A percentile compares a stretch with the other conserved stretches of the same genome.
Evolutionary conservation across 768 basidiomycete genomes (phyloP).

Genomic region (Cubamyces sp.): DNA sequence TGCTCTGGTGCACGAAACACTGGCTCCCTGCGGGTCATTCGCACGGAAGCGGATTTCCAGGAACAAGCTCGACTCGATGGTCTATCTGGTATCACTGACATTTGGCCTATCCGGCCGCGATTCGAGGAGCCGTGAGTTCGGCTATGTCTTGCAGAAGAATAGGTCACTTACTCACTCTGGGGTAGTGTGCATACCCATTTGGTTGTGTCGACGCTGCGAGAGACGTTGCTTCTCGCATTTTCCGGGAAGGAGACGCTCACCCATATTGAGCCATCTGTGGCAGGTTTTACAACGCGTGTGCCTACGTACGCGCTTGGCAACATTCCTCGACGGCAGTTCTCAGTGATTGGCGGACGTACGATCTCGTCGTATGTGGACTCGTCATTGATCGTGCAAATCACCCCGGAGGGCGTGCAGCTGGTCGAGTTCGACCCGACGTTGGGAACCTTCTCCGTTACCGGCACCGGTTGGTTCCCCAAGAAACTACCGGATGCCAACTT

Average conservation of each 20-base stretch:
- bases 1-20: slow-evolving; percentile 82
- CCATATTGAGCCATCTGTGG: slow-evolving; percentile 39
- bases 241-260: slow-evolving; percentile 49
- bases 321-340: slow-evolving; percentile 44
- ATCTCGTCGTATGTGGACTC: slow-evolving; percentile 47
- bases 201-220: slow-evolving; percentile 60
- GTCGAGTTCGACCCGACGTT: slow-evolving; percentile 56
- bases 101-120: slow-evolving; percentile 63
- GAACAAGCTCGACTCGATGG: slow-evolving; percentile 64
- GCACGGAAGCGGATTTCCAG: slow-evolving; percentile 81
- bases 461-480: slow-evolving; percentile 44
- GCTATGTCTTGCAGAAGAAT: background rate
- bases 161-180: background rate
- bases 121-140: slow-evolving; percentile 54
- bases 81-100: slow-evolving; percentile 53
- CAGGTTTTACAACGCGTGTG: slow-evolving; percentile 49
- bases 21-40: slow-evolving; percentile 76
- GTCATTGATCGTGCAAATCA: slow-evolving; percentile 73
- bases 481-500: background rate
- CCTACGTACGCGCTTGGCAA: slow-evolving; percentile 71
- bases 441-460: slow-evolving; percentile 45
- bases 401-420: slow-evolving; percentile 55
- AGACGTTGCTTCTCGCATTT: slow-evolving; percentile 59
- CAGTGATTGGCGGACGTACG: slow-evolving; percentile 22
- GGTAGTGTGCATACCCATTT: slow-evolving; percentile 59